These are phyloP conservation scores for Pestalotiopsis sp. DNA, from an alignment of 2,329 filamentous ascomycete species.

Conservation along the genomic window DNA sequence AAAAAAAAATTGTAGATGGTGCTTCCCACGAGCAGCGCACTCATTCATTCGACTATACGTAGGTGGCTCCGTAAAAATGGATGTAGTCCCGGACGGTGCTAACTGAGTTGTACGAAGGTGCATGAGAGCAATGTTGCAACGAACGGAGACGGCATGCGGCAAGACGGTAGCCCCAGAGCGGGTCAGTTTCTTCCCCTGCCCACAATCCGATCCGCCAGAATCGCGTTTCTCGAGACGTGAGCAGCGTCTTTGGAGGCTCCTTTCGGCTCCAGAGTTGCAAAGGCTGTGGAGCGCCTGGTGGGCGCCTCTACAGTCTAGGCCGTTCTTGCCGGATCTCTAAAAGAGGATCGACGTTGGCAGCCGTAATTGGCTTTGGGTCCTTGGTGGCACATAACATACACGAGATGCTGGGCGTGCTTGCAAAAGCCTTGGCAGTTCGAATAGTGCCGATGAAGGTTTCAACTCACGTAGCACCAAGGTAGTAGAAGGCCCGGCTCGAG, in stretches of 20 bases:
- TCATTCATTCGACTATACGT: too few species aligned
- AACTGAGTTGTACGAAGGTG: neutral
- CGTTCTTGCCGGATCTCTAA: conserved; percentile 1
- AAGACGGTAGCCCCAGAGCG: neutral
- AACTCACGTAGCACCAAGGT: conserved; percentile 2
- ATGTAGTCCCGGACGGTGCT: neutral
- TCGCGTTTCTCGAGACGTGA: neutral
- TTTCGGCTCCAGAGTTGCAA: neutral
- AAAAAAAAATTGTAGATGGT: neutral
- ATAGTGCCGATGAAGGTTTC: conserved; percentile 2
- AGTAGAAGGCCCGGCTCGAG: neutral
- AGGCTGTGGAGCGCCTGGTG: neutral
- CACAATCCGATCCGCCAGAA: neutral
- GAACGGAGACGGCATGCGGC: neutral
- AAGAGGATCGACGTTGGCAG: conserved; percentile 5
- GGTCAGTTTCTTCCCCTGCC: neutral
- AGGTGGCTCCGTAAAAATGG: neutral
- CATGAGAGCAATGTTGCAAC: too few species aligned
- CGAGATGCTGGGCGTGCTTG: conserved; percentile 6
- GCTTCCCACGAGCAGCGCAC: too few species aligned
- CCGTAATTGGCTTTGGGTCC: conserved; percentile 6
- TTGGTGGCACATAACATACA: conserved; percentile 6
- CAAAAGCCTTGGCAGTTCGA: neutral
- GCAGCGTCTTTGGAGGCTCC: neutral
- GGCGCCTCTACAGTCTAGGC: neutral